phyloP scores from a whole-genome alignment of 2,329 filamentous ascomycete species.

The Raffaelea albimanens region DNA sequence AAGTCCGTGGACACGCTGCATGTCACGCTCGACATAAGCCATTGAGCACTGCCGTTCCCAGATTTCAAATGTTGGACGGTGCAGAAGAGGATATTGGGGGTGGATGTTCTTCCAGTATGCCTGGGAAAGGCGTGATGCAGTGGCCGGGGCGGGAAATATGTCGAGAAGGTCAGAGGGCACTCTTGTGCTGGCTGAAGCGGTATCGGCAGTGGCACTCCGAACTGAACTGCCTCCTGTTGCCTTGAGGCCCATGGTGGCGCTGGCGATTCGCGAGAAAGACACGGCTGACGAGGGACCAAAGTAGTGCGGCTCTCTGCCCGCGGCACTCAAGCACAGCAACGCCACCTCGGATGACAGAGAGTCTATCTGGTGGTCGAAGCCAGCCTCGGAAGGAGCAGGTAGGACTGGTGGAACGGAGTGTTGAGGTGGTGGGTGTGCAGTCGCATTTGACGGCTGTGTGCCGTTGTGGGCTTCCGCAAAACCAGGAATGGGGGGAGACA shows the following conservation, averaged over 20 bases:
- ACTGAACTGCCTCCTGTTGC: background rate
- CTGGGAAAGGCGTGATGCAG: constrained; percentile 13
- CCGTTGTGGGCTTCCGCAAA: too few relatives aligned
- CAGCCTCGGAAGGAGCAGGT: background rate
- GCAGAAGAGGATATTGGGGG: constrained; percentile 23
- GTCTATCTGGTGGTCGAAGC: constrained; percentile 4
- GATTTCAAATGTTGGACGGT: constrained; percentile 16
- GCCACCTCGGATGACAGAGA: constrained; percentile 20
- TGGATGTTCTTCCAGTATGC: constrained; percentile 24
- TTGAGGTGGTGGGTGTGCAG: too few relatives aligned
- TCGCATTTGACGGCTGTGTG: too few relatives aligned
- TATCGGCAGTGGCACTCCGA: background rate
- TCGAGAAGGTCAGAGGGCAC: constrained; percentile 2
- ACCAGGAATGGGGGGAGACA: background rate
- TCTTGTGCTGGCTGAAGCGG: background rate
- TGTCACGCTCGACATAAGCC: background rate
- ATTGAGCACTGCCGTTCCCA: background rate
- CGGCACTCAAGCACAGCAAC: constrained; percentile 20
- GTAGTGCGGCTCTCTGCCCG: constrained; percentile 25
- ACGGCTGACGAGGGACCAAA: constrained; percentile 26
- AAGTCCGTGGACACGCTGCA: background rate
- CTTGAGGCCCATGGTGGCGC: constrained; percentile 14
- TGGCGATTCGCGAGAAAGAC: constrained; percentile 21
- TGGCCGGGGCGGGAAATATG: constrained; percentile 7
- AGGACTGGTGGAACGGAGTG: too few relatives aligned